Conservation (phyloP, 257 asterid species). For the Nicotiana tomentosiformis region DNA sequence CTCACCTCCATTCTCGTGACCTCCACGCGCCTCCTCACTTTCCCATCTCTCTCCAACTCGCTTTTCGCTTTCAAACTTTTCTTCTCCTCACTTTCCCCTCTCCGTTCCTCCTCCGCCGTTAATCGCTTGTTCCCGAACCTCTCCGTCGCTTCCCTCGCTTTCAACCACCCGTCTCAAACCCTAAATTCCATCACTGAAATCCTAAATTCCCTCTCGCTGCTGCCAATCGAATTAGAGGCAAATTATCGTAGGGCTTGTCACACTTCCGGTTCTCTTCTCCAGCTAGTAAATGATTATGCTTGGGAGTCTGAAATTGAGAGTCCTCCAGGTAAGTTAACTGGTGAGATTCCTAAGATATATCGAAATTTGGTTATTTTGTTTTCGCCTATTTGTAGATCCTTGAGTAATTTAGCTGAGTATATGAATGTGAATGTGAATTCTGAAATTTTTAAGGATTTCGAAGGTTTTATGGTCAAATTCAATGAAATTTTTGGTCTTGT, state of each 20-base stretch:
- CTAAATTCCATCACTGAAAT: conserved; percentile 38
- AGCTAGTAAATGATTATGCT: conserved; percentile 54
- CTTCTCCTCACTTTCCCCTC: conserved; percentile 79
- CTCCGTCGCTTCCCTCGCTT: conserved; percentile 25
- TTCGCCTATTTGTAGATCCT: conserved; percentile 42
- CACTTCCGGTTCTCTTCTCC: conserved; percentile 51
- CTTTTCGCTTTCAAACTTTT: conserved; percentile 69
- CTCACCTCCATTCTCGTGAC: conserved; percentile 42
- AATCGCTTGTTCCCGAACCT: conserved; percentile 27
- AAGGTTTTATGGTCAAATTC: conserved; percentile 23
- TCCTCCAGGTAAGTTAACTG: conserved; percentile 27
- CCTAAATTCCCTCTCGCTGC: conserved; percentile 24
- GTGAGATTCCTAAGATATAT: conserved; percentile 21
- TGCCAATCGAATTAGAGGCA: conserved; percentile 11
- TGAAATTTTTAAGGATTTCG: conserved; percentile 15
- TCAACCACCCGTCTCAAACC: conserved; percentile 33
- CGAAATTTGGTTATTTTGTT: conserved; percentile 66
- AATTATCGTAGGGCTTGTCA: conserved; percentile 27
- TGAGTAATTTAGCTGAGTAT: conserved; percentile 29
- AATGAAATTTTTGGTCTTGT: conserved; percentile 38
- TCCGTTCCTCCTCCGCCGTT: conserved; percentile 43
- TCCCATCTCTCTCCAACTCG: conserved; percentile 51
- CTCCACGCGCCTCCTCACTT: conserved; percentile 53
- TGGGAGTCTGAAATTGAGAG: conserved; percentile 62
- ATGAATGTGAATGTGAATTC: conserved; percentile 17